phyloP scores from a whole-genome alignment of 352 stramenopile genomes.

The Phytopythium sindhum region DNA sequence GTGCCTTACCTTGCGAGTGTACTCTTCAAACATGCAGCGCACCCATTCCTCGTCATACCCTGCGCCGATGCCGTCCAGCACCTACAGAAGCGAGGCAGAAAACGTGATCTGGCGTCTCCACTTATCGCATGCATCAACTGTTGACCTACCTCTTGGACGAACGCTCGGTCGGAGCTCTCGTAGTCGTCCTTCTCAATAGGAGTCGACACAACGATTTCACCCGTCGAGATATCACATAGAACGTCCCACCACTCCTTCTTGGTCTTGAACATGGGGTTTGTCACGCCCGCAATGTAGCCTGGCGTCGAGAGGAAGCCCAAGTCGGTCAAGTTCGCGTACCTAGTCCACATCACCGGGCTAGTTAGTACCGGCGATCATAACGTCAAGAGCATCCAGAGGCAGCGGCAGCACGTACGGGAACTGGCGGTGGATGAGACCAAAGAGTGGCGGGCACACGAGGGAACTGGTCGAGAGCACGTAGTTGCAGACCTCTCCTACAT shows the following conservation, averaged over 20 bases:
- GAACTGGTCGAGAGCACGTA: constrained; percentile 83
- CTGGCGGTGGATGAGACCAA: constrained; percentile 74
- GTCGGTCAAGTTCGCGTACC: constrained; percentile 88
- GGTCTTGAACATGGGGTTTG: constrained; percentile 91
- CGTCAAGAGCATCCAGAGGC: neutral
- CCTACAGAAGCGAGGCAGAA: constrained; percentile 21
- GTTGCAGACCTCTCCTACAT: constrained; percentile 72
- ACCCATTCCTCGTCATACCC: constrained; percentile 87
- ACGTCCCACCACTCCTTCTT: constrained; percentile 91
- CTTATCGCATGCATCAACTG: too few species aligned
- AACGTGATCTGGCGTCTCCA: too few species aligned
- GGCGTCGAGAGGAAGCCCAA: constrained; percentile 80
- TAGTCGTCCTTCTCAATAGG: constrained; percentile 72
- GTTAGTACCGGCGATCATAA: neutral
- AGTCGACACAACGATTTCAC: constrained; percentile 63
- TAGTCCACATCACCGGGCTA: constrained; percentile 7
- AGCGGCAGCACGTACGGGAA: constrained; percentile 40
- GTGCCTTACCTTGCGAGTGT: constrained; percentile 58
- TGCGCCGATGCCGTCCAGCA: constrained; percentile 73
- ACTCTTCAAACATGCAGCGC: constrained; percentile 86
- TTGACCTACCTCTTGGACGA: constrained; percentile 65
- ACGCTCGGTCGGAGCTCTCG: constrained; percentile 58
- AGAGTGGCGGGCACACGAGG: constrained; percentile 78
- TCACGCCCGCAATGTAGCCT: constrained; percentile 88
- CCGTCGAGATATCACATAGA: constrained; percentile 83